Percentiles rank a stretch among this genome's conserved stretches.
phyloP scores from a whole-genome alignment of 169 alveolate species.

The Plasmodium vivax region DNA sequence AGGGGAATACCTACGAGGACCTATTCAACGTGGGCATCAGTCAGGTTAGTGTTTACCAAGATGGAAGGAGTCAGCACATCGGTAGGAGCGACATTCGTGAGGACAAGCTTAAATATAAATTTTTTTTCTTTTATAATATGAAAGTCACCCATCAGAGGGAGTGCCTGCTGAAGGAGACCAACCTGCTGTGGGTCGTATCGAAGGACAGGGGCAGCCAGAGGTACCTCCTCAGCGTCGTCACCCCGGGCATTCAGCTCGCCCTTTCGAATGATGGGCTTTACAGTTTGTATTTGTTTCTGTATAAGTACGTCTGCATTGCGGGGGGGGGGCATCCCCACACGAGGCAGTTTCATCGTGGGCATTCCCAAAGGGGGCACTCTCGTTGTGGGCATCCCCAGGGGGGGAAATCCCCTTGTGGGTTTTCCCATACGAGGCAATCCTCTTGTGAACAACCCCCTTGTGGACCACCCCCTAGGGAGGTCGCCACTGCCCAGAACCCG shows the following conservation, averaged over 20 bases:
- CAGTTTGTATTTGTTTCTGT: slow-evolving; percentile 4
- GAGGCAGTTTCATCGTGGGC: no score
- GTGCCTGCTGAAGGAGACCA: slow-evolving; percentile 13
- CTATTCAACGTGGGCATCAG: background rate
- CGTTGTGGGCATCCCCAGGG: no score
- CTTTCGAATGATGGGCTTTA: slow-evolving; percentile 4
- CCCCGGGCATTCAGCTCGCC: background rate
- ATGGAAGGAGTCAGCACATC: slow-evolving; percentile 18
- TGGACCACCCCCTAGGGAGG: background rate
- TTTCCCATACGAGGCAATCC: no score
- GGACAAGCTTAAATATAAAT: slow-evolving; percentile 15
- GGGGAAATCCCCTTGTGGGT: no score
- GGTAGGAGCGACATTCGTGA: background rate
- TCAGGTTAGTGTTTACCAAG: slow-evolving; percentile 10
- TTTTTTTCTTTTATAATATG: slow-evolving; percentile 51
- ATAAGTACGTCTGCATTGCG: slow-evolving; percentile 17
- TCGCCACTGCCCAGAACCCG: background rate
- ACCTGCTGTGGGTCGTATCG: background rate
- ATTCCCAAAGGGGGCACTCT: no score
- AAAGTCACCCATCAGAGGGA: slow-evolving; percentile 35
- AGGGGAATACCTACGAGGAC: background rate
- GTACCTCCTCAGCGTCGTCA: background rate
- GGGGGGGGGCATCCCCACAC: no score
- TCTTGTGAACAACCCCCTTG: no score
- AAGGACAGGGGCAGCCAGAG: background rate